Conservation (phyloP, 1,284 basidiomycete species). For the Cryptococcus floricola region DNA sequence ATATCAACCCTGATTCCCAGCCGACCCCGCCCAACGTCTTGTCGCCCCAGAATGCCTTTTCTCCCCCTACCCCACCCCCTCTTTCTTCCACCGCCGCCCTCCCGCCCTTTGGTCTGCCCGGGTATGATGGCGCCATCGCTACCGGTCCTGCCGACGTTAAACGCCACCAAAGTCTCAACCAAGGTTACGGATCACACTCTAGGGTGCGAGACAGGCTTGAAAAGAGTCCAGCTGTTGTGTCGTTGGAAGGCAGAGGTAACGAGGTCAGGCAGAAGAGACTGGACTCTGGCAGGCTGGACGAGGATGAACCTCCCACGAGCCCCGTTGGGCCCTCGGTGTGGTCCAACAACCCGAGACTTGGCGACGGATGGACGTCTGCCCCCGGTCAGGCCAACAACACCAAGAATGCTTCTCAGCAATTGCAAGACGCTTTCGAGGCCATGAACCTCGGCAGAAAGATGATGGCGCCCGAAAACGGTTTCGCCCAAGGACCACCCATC, state of each 20-base stretch:
- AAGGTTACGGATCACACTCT: slow-evolving; percentile 37
- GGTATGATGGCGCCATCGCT: background rate
- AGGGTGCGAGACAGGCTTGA: slow-evolving; percentile 35
- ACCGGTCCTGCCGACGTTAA: slow-evolving; percentile 30
- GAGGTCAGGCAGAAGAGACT: slow-evolving; percentile 24
- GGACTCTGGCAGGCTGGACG: background rate
- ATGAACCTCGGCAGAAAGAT: slow-evolving; percentile 32
- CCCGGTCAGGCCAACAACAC: background rate
- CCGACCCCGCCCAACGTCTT: background rate
- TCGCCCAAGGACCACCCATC: too few species aligned
- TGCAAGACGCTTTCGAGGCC: slow-evolving; percentile 44
- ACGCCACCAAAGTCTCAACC: slow-evolving; percentile 46
- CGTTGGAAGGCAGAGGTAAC: slow-evolving; percentile 19
- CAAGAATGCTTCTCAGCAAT: slow-evolving; percentile 26
- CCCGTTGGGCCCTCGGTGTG: slow-evolving; percentile 43
- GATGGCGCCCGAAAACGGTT: slow-evolving; percentile 11
- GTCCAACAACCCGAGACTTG: slow-evolving; percentile 25
- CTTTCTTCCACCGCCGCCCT: slow-evolving; percentile 34
- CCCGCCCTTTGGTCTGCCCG: slow-evolving; percentile 26
- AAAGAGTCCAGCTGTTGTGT: slow-evolving; percentile 40
- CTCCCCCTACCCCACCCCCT: slow-evolving; percentile 38
- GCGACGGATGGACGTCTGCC: slow-evolving; percentile 32
- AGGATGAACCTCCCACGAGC: slow-evolving; percentile 35
- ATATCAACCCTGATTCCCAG: background rate
- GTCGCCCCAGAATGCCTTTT: slow-evolving; percentile 28